These are phyloP conservation scores for Clarireedia sp. DNA, from an alignment of 2,329 filamentous ascomycete genomes.

Conservation along the genomic window DNA sequence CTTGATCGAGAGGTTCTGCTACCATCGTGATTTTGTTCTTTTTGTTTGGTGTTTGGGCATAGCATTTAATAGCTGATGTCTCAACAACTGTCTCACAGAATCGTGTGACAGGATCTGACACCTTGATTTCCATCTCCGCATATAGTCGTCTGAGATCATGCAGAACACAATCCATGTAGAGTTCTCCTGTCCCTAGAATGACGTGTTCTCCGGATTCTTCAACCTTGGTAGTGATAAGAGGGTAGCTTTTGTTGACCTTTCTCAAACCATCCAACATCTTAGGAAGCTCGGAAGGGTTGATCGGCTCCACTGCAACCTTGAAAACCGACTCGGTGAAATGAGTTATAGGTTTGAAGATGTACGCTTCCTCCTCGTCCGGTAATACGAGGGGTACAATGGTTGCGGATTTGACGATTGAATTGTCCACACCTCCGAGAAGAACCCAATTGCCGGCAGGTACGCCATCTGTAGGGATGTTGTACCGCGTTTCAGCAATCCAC, in stretches of 20 bases:
- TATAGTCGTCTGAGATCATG: slow-evolving; percentile 91
- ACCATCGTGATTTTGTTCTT: slow-evolving; percentile 99
- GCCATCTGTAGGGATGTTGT: slow-evolving; percentile 85
- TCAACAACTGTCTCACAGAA: slow-evolving; percentile 98
- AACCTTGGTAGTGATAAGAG: slow-evolving; percentile 90
- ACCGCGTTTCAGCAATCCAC: slow-evolving; percentile 85
- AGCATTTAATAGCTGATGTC: slow-evolving; percentile 95
- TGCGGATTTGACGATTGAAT: slow-evolving; percentile 96
- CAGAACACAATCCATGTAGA: slow-evolving; percentile 99
- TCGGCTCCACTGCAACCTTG: slow-evolving; percentile 95
- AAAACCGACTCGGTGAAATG: slow-evolving; percentile 98
- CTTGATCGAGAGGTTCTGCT: slow-evolving; percentile 88
- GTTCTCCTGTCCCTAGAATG: slow-evolving; percentile 85
- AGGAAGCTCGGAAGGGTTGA: slow-evolving; percentile 93
- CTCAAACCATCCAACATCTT: slow-evolving; percentile 97
- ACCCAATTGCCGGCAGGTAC: slow-evolving; percentile 92
- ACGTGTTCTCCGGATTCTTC: slow-evolving; percentile 97
- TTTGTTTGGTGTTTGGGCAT: slow-evolving; percentile 95
- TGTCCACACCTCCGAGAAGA: slow-evolving; percentile 86
- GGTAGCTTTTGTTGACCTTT: slow-evolving; percentile 97
- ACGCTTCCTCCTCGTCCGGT: slow-evolving; percentile 82
- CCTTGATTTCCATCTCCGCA: slow-evolving; percentile 98
- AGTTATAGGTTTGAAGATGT: slow-evolving; percentile 86
- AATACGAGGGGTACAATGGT: slow-evolving; percentile 77
- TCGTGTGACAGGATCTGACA: slow-evolving; percentile 92